phyloP scores from a whole-genome alignment of 495 filamentous ascomycete genomes.

The Daldinia vernicosa region DNA sequence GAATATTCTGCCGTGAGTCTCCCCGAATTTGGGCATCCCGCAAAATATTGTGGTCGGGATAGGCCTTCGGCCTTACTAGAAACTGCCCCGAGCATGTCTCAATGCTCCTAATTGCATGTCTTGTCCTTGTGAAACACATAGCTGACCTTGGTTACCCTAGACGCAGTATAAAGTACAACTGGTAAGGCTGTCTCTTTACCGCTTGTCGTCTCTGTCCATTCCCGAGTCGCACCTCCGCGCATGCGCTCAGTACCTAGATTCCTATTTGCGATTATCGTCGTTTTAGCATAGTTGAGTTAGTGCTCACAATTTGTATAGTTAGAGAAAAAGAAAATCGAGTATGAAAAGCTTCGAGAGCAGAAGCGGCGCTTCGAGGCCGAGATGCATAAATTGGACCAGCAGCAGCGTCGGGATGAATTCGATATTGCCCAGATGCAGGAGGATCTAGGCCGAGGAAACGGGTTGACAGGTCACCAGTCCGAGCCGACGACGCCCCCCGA shows the following conservation, averaged over 20 bases:
- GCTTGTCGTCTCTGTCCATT: constrained; percentile 14
- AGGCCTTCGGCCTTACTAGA: constrained; percentile 18
- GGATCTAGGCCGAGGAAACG: constrained; percentile 66
- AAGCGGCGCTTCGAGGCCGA: constrained; percentile 86
- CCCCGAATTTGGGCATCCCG: constrained; percentile 14
- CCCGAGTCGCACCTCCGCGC: constrained; percentile 19
- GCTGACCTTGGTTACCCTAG: constrained; percentile 51
- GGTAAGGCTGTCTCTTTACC: constrained; percentile 52
- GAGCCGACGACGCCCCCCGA: constrained; percentile 98
- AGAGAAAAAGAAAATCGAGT: constrained; percentile 90
- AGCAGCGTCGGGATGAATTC: constrained; percentile 78
- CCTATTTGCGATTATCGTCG: constrained; percentile 14
- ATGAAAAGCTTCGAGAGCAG: constrained; percentile 85
- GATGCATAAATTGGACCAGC: constrained; percentile 83
- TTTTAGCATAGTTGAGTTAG: constrained; percentile 20
- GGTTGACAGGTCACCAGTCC: constrained; percentile 74
- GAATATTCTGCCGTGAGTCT: constrained; percentile 57
- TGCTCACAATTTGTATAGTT: constrained; percentile 65
- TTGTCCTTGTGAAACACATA: constrained; percentile 42
- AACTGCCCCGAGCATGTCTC: constrained; percentile 41
- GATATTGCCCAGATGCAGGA: constrained; percentile 84
- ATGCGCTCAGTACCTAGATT: background rate
- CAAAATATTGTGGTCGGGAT: constrained; percentile 8
- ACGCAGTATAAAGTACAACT: constrained; percentile 68
- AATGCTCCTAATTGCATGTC: constrained; percentile 43